Base-by-base conservation (phyloP, 2,329 filamentous ascomycete genomes). In the Lecanosticta acicola region DNA sequence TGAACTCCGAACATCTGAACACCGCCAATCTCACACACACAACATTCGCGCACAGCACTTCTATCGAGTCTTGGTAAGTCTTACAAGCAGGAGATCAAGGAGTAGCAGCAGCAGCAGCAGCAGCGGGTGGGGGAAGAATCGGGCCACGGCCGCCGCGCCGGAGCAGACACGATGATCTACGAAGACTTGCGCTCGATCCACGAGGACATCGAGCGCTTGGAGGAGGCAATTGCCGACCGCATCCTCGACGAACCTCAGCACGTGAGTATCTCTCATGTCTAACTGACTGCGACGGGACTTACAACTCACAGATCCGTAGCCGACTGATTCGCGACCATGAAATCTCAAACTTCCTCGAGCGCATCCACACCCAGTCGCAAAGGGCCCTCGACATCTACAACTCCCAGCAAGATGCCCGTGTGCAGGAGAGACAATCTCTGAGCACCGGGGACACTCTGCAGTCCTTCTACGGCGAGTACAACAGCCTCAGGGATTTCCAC, bases 141-240 rank as follows among this genome's bases (percentile, higher is more conserved):
- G 14, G 17, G 19, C 41, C 36, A 20, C 37, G 29, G 16, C 38
- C 34, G 24, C 20, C 19, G 32, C 21, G 34, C 18, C 20, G 7
- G 24, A 5, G 24, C 41, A 16, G 32, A 14, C 34, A 65, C 35
- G 32, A 81, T 96, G 89, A 73, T 94, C 57, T 72, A 96, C 54
- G 94, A 98, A 74, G 90, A 97, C 59, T 85, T 97, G 71, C 81
- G 93, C 59, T 89, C 87, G 62, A 80, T 96, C 59, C 90, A 96
- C 60, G 93, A 98, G 79, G 93, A 98, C 70, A 74, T 98, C 41
- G 93, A 98, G 76, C 84, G 93, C 54, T 79, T 98, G 49, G 93
- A 98, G 71, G 88, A 95, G 67, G 93, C 87, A 43, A 85, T 96
- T 60, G 85, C 87, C 44, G 90, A 97, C 71, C 85, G 90, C 61